These are phyloP conservation scores for Saccharomyces hybrid DNA, from an alignment of 1,139 yeast species.

Conservation along the genomic window DNA sequence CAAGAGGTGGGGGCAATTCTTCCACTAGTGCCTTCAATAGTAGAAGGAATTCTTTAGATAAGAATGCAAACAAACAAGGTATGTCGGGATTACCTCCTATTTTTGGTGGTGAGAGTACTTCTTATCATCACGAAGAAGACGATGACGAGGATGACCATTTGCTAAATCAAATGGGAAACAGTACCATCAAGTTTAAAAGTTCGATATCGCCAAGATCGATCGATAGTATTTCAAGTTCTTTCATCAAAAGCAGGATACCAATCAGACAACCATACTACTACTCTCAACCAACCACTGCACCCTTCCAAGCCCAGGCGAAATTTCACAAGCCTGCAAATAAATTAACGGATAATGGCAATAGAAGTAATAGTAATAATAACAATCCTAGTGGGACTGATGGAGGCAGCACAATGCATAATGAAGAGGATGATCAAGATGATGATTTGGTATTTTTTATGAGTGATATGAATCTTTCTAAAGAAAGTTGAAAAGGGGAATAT, in stretches of 20 bases:
- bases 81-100: slow-evolving; percentile 13
- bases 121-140: slow-evolving; percentile 13
- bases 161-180: slow-evolving; percentile 5
- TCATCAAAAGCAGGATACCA: slow-evolving; percentile 20
- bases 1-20: slow-evolving; percentile 20
- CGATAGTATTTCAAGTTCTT: slow-evolving; percentile 24
- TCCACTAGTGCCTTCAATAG: slow-evolving; percentile 8
- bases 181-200: slow-evolving; percentile 7
- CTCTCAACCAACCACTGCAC: slow-evolving; percentile 34
- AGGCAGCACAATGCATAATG: slow-evolving; percentile 2
- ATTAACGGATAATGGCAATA: slow-evolving; percentile 17
- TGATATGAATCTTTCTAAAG: slow-evolving; percentile 52
- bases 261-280: slow-evolving; percentile 27
- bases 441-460: slow-evolving; percentile 84
- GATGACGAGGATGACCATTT: slow-evolving; percentile 17
- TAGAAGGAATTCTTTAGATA: slow-evolving; percentile 18
- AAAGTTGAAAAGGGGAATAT: neutral
- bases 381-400: slow-evolving; percentile 7
- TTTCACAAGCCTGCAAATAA: slow-evolving; percentile 32
- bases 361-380: slow-evolving; percentile 2
- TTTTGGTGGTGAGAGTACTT: slow-evolving; percentile 11
- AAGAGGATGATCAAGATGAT: slow-evolving; percentile 57
- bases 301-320: slow-evolving; percentile 35
- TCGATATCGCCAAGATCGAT: slow-evolving; percentile 27
- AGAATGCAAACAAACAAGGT: slow-evolving; percentile 5